Base-by-base conservation (phyloP, 1,284 basidiomycete genomes). In the Pholiota adiposa region DNA sequence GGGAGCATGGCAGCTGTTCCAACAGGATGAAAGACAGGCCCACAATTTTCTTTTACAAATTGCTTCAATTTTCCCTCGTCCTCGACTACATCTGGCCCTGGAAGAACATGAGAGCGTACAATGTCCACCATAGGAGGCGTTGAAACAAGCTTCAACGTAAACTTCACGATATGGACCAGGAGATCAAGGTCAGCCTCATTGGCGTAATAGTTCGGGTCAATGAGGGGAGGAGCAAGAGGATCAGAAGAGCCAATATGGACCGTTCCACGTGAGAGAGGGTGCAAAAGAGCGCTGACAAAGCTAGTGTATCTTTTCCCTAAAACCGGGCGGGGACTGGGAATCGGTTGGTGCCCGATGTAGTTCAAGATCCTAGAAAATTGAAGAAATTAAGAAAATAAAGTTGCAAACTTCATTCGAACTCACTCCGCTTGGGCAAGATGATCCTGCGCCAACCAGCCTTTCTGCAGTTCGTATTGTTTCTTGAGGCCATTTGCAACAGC, bases 101-200 rank as follows among this genome's bases (percentile, higher is more conserved):
- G 83, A 12, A 67, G 65, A 2, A 73, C 67, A 67, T 83, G 78
- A 6, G 59, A 61, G 9, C 68, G 67, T 23, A 82, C 67, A 40
- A 70, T 70, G 4, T 60, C 58, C 11, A 66, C 71, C n/a, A 83
- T 67, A 0, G 82, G 80, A 29, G 70, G 65, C 4, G 77, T 76
- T 51, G 73, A 62, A 23, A 78, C 79, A 29, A 85, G 63, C 23
- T 65, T 72, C 21, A 83, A 76, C 2, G 78, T 80, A 50, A 85
- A 77, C 67, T 85, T 83, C 67, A 87, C 72, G 0, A 80, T 83
- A 62, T 83, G 80, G 48, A 86, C 80, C 55, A 90, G 67, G 29
- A 80, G 69, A 16, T 72, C 71, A 38, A 63, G 46, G 33, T 63
- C 61, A 7, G 34, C 51, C n/a, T 51, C 54, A 23, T 60, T 54